Conservation (phyloP, 371 early-diverging fungal species). For the Mortierella sp. region DNA sequence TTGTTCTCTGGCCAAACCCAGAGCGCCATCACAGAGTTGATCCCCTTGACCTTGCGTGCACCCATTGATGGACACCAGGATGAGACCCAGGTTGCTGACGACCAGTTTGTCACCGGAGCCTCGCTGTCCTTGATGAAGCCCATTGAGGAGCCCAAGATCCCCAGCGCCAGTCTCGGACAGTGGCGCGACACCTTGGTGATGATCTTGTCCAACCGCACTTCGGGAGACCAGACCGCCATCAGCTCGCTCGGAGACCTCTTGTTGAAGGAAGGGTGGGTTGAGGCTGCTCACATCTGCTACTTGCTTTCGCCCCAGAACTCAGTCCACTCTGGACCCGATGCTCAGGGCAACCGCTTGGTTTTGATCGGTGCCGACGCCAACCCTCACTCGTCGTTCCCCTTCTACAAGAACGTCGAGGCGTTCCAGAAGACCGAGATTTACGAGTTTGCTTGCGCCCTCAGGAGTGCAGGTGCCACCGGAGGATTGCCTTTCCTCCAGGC, state of each 20-base stretch:
- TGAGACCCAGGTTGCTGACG: constrained; percentile 19
- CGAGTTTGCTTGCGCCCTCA: constrained; percentile 80
- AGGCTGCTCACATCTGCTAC: constrained; percentile 91
- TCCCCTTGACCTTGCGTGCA: constrained; percentile 17
- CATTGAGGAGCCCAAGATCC: constrained; percentile 27
- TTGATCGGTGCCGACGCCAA: constrained; percentile 71
- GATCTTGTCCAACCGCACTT: constrained; percentile 88
- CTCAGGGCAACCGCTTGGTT: constrained; percentile 67
- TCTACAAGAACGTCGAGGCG: constrained; percentile 65
- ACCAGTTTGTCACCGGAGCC: constrained; percentile 37
- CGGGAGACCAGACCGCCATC: constrained; percentile 80
- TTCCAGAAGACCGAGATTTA: constrained; percentile 83
- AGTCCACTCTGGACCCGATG: constrained; percentile 72
- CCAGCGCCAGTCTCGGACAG: constrained; percentile 60
- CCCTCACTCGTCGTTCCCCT: constrained; percentile 38
- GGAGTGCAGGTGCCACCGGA: constrained; percentile 63
- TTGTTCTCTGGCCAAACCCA: constrained; percentile 81
- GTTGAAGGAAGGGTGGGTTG: constrained; percentile 66
- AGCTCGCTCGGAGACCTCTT: constrained; percentile 85
- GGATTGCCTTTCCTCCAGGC: constrained; percentile 90
- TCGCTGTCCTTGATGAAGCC: constrained; percentile 33
- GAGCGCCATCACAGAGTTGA: constrained; percentile 56
- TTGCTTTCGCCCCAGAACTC: constrained; percentile 73
- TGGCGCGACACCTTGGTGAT: constrained; percentile 83
- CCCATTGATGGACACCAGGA: constrained; percentile 6